Evolutionary conservation across 345 rosid species (phyloP).

Genomic region (Salix exigua): DNA sequence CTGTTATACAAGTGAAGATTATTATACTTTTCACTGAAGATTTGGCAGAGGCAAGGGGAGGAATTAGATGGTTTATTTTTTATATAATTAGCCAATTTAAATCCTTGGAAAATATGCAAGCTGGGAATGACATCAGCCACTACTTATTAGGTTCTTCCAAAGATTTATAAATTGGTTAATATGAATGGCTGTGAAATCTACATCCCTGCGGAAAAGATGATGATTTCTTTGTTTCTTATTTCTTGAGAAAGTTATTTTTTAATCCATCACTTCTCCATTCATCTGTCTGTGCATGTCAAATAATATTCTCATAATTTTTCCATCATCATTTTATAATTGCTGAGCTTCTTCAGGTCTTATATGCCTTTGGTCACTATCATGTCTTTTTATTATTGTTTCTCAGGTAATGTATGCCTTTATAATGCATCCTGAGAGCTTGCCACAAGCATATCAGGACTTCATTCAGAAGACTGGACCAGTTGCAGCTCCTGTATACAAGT

Average conservation of each 20-base stretch:
- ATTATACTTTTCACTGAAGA: neutral
- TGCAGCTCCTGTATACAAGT: conserved; percentile 78
- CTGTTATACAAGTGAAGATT: neutral
- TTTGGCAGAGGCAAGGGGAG: neutral
- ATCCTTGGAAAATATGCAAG: neutral
- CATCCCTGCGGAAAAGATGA: neutral
- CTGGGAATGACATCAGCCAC: neutral
- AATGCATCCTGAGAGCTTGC: conserved; percentile 80
- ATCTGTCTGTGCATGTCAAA: neutral
- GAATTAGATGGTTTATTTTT: neutral
- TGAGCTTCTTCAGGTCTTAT: neutral
- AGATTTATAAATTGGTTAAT: neutral
- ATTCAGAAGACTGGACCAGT: conserved; percentile 99
- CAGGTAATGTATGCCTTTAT: conserved; percentile 40
- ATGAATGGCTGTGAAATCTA: neutral
- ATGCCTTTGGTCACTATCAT: neutral
- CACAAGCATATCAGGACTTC: conserved; percentile 85
- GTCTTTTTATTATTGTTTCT: neutral
- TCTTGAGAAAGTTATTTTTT: neutral
- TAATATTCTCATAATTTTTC: neutral
- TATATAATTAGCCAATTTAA: neutral
- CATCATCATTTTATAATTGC: neutral
- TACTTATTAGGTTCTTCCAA: neutral
- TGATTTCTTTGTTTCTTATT: neutral
- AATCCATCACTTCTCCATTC: neutral